phyloP scores from a whole-genome alignment of 2,329 filamentous ascomycete genomes.

The Apiospora marii region DNA sequence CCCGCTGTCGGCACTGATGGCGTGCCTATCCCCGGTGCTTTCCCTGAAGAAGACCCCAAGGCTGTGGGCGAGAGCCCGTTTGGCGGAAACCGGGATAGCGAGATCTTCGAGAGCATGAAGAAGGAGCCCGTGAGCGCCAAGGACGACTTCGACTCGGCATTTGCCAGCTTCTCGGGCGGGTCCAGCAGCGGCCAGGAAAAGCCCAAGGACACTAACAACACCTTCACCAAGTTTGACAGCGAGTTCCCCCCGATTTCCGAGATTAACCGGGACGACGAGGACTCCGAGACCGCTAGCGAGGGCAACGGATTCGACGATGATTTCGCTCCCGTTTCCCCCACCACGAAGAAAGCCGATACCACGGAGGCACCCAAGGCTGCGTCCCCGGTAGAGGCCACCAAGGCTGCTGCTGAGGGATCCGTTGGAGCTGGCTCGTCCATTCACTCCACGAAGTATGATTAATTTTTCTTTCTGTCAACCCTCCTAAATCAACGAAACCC shows the following conservation, averaged over 20 bases:
- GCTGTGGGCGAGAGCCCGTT: constrained; percentile 38
- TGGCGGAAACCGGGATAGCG: constrained; percentile 44
- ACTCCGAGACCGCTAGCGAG: constrained; percentile 83
- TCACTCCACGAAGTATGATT: constrained; percentile 41
- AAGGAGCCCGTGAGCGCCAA: constrained; percentile 68
- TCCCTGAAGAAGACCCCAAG: constrained; percentile 53
- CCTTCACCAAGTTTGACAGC: constrained; percentile 65
- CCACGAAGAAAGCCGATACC: constrained; percentile 44
- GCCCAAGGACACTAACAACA: constrained; percentile 51
- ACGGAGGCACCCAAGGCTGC: constrained; percentile 38
- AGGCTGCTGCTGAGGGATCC: constrained; percentile 38
- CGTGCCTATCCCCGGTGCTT: constrained; percentile 58
- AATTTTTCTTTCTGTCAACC: constrained; percentile 26
- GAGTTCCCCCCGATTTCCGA: constrained; percentile 97
- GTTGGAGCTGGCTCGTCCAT: constrained; percentile 27
- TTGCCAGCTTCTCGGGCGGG: constrained; percentile 74
- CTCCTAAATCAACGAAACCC: background rate
- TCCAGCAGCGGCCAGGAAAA: constrained; percentile 53
- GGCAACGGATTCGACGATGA: constrained; percentile 92
- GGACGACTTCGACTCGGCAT: constrained; percentile 86
- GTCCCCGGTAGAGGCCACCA: constrained; percentile 39
- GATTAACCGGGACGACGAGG: constrained; percentile 75
- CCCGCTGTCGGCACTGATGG: constrained; percentile 37
- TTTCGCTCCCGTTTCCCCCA: constrained; percentile 73
- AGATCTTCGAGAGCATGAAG: constrained; percentile 60